Percentiles rank a stretch among this genome's conserved stretches.
Evolutionary conservation across 345 rosid species (phyloP).

Genomic region (Hibiscus trionum): DNA sequence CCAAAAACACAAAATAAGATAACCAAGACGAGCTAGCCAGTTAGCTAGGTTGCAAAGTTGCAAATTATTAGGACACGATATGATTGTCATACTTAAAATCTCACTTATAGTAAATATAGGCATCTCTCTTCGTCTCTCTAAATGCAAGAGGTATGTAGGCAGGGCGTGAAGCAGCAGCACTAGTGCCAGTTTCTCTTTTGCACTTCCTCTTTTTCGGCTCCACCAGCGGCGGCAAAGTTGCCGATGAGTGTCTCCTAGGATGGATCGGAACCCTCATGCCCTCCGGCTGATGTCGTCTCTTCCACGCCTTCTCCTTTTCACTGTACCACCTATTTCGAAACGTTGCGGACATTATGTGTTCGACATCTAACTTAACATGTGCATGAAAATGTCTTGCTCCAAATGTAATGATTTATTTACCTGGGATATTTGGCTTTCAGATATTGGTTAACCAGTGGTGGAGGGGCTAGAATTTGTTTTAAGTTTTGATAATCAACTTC

Average conservation of each 20-base stretch:
- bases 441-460: neutral
- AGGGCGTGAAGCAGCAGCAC: neutral
- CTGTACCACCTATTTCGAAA: neutral
- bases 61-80: neutral
- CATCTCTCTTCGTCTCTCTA: conserved; percentile 9
- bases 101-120: neutral
- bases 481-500: neutral
- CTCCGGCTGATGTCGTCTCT: neutral
- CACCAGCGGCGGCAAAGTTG: neutral
- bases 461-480: neutral
- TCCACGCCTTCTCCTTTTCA: neutral
- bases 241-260: neutral
- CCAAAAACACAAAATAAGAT: neutral
- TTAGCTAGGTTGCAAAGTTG: neutral
- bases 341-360: neutral
- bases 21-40: neutral
- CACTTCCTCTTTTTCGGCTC: neutral
- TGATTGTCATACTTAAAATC: neutral
- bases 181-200: neutral
- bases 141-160: conserved; percentile 5
- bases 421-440: neutral
- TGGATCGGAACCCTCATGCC: neutral
- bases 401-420: neutral
- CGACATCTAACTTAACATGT: neutral
- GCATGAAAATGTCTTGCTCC: no score